Evolutionary conservation across 306 rosid genomes (phyloP), one percentile per base, ranked within the genome.

Genomic region (Dryas octopetala): DNA sequence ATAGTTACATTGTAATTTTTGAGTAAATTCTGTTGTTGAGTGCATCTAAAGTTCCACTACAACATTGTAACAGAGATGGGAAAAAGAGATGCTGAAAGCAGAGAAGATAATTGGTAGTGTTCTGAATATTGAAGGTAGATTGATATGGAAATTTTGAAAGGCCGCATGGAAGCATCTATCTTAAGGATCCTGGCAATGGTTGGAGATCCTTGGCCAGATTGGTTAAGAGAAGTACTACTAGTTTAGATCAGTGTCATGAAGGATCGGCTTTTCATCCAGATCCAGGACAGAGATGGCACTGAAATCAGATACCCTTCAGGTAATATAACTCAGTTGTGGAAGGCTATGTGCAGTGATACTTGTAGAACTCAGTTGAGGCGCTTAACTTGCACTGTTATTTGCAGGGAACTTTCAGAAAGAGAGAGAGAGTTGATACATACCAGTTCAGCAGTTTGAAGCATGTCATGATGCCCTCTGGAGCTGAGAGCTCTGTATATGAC

Each of bases 361-460:
- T 58, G 3, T 23, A 4, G 5, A 60, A 1, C 44, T 60, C n/a
- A 28, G 9, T 60, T 28, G 38, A 28, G 6, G 44, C 15, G 6
- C 44, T 60, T 11, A 8, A 28, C 16, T 60, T 38, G 38, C 5
- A 0, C 38, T 32, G 64, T 41, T 28, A 5, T 28, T 48, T 51
- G 7, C 15, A 6, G 50, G 28, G 23, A 32, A 32, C 38, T 32
- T 32, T 32, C 38, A 32, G 38, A 32, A 32, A 32, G 38, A 32
- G 38, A 32, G 38, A 77, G 17, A 45, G 38, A 47, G 74, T 80
- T 55, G 54, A 50, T 70, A 64, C 65, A 79, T 86, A 94, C 98
- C 94, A 94, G 72, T 85, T 94, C 97, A 59, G 98, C 98, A 47
- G 96, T 94, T 78, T 82, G 91, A 79, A 94, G 91, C 96, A 94